Base-by-base conservation (phyloP, 148 eudicot species). In the Pouteria glomerata region DNA sequence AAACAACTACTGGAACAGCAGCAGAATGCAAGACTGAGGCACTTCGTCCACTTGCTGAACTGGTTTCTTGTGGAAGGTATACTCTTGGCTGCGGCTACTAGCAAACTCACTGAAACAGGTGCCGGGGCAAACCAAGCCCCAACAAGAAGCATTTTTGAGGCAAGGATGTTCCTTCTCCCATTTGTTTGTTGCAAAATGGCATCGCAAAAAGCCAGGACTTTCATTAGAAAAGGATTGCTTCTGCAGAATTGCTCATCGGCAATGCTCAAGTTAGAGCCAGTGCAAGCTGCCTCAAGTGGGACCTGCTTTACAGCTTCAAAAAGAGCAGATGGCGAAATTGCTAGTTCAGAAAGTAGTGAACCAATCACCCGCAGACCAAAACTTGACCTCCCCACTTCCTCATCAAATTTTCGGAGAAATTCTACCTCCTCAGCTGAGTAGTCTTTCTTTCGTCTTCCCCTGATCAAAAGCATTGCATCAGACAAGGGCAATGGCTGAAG, bases 51-150 rank as follows among this genome's bases (percentile, higher is more conserved):
- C 58, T 83, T 88, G 67, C 71, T 73, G 62, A 88, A 27, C 35
- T 75, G 76, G 74, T 73, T 83, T 35, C 50, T 67, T 7, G 76
- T 60, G n/a, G 78, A 31, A 12, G 89, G 85, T 41, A 89, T 78
- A 66, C 77, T 81, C 58, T 78, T 90, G 37, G 97, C 93, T 47
- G 97, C 96, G 6, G 86, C 84, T 19, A 89, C 88, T 30, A 92
- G 79, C 71, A 88, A 74, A 85, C 42, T 81, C 29, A 85, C 86
- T 31, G 96, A 83, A 72, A 88, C 69, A 6, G 93, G 97, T 57
- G 89, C 66, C 21, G 97, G 91, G 57, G 97, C 91, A 69, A 86
- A 84, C 96, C 97, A 92, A 68, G 93, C 85, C 57, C 93, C 91
- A 18, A 83, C 91, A 7, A 82, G 85, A 73, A 92, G 86, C 93